Percentiles rank a stretch among this genome's conserved stretches.
Conservation (phyloP, 208 protist species). For the Herpetomonas muscarum region DNA sequence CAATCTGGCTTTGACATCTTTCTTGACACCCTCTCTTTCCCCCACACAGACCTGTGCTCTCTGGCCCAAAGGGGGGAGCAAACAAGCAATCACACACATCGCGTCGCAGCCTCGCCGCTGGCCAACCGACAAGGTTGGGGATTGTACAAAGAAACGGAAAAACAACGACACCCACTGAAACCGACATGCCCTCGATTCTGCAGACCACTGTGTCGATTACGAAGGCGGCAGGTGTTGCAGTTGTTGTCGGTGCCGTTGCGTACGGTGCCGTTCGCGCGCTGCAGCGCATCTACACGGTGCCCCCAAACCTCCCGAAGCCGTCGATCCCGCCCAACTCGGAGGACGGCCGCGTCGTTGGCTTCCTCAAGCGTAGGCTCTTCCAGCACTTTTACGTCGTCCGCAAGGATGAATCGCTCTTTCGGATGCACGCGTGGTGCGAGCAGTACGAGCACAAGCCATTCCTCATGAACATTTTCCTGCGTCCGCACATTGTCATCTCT, state of each 20-base stretch:
- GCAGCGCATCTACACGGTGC: constrained; percentile 19
- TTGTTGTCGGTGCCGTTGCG: constrained; percentile 7
- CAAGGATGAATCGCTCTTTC: constrained; percentile 34
- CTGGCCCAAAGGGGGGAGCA: too few relatives aligned
- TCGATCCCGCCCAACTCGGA: constrained; percentile 27
- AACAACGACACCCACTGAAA: not conserved
- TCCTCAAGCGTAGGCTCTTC: constrained; percentile 44
- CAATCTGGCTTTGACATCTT: too few relatives aligned
- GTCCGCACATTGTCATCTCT: constrained; percentile 47
- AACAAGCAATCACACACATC: too few relatives aligned
- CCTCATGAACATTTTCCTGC: constrained; percentile 49
- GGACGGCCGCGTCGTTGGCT: constrained; percentile 24
- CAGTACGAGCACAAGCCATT: constrained; percentile 47
- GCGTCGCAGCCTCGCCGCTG: too few relatives aligned
- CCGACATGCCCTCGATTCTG: not conserved
- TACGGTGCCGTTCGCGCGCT: constrained; percentile 17
- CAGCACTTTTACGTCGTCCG: constrained; percentile 54
- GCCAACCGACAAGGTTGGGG: too few relatives aligned
- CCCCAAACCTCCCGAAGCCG: constrained; percentile 37
- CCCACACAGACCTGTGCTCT: too few relatives aligned
- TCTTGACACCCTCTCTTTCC: too few relatives aligned
- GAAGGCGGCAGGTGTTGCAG: constrained; percentile 1
- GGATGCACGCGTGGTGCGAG: constrained; percentile 32
- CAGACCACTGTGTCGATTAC: constrained; percentile 5
- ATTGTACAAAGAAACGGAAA: constrained; percentile 6